These are phyloP conservation scores for Scedosporium apiospermum DNA, from an alignment of 2,329 filamentous ascomycete genomes.

Conservation along the genomic window DNA sequence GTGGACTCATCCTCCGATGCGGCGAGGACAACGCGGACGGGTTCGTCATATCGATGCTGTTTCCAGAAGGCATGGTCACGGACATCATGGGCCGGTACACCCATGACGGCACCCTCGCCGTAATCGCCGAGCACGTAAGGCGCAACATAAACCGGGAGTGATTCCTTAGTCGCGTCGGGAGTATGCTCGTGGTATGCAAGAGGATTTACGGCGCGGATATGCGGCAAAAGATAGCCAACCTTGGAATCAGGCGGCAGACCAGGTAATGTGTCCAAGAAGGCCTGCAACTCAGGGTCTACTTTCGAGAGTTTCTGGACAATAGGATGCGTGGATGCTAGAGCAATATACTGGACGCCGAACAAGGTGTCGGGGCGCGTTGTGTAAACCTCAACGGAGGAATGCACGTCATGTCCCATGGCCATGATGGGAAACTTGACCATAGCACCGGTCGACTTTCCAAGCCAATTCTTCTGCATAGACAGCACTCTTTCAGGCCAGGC, in stretches of 20 bases:
- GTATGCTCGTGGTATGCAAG: conserved; percentile 45
- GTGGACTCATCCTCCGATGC: conserved; percentile 38
- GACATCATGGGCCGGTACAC: conserved; percentile 75
- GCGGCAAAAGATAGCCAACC: conserved; percentile 57
- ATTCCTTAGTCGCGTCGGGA: conserved; percentile 40
- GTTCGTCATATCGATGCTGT: conserved; percentile 51
- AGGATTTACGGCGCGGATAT: conserved; percentile 55
- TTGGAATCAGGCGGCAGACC: conserved; percentile 46
- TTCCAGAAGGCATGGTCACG: conserved; percentile 76
- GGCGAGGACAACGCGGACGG: conserved; percentile 54
- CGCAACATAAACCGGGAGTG: conserved; percentile 69
- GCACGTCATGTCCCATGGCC: conserved; percentile 27
- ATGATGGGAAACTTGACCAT: conserved; percentile 60
- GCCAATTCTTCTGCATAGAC: conserved; percentile 79
- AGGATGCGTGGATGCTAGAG: conserved; percentile 64
- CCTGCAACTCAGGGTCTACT: conserved; percentile 49
- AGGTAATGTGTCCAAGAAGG: conserved; percentile 57
- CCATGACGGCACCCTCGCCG: conserved; percentile 84
- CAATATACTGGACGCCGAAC: conserved; percentile 79
- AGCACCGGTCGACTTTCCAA: conserved; percentile 69
- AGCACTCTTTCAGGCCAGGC: conserved; percentile 78
- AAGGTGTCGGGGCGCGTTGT: conserved; percentile 81
- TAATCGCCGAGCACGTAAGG: conserved; percentile 81
- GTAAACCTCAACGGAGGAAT: conserved; percentile 58
- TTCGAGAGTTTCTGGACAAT: conserved; percentile 54